These are phyloP conservation scores for Knoxdaviesia capensis DNA, from an alignment of 2,329 filamentous ascomycete genomes.

Conservation along the genomic window DNA sequence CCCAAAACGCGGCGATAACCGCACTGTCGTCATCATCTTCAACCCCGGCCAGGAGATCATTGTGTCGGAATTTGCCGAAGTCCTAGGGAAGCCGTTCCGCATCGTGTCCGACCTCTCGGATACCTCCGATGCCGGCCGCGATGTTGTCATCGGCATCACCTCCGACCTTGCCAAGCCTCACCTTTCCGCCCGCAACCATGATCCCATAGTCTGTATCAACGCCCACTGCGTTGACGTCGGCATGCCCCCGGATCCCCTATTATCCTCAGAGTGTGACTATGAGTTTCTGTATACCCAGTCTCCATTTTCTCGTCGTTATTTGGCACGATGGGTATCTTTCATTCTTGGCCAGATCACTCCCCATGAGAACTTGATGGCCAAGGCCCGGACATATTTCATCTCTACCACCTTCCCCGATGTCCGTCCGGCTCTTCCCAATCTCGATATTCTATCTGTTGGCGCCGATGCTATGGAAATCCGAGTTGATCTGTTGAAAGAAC, in stretches of 20 bases:
- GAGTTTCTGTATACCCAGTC: conserved; percentile 66
- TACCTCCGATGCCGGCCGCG: conserved; percentile 20
- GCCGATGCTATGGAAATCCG: conserved; percentile 72
- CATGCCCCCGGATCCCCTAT: conserved; percentile 43
- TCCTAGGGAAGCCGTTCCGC: conserved; percentile 53
- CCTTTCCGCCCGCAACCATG: conserved; percentile 34
- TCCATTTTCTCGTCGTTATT: conserved; percentile 52
- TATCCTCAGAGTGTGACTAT: conserved; percentile 58
- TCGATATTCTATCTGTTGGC: conserved; percentile 74
- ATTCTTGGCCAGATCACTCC: conserved; percentile 61
- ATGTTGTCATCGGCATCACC: conserved; percentile 46
- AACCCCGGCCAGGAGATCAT: conserved; percentile 53
- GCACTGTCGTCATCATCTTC: conserved; percentile 47
- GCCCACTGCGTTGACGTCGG: conserved; percentile 55
- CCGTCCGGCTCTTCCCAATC: conserved; percentile 59
- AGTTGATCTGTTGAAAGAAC: conserved; percentile 63
- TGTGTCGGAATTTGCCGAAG: conserved; percentile 55
- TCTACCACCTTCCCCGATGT: conserved; percentile 81
- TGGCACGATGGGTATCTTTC: conserved; percentile 62
- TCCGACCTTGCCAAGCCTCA: conserved; percentile 34
- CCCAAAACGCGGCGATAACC: conserved; percentile 30
- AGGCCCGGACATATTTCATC: conserved; percentile 64
- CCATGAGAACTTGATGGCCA: conserved; percentile 58
- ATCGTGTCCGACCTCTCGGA: conserved; percentile 19
- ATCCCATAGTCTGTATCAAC: conserved; percentile 48